phyloP scores from a whole-genome alignment of 2,329 filamentous ascomycete species.

The Fonsecaea pugnacius region DNA sequence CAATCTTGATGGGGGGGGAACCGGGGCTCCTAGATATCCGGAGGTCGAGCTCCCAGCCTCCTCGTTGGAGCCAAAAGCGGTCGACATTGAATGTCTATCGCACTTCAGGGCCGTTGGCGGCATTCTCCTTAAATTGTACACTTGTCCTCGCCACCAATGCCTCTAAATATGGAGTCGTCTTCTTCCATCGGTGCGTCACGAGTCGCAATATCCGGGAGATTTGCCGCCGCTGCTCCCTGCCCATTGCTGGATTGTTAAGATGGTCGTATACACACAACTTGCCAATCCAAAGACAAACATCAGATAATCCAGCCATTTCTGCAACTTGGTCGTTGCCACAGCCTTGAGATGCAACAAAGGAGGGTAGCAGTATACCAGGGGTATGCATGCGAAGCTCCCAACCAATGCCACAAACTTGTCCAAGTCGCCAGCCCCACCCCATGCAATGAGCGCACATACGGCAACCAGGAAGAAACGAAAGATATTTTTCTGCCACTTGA shows the following conservation, averaged over 20 bases:
- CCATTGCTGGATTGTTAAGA: slow-evolving; percentile 86
- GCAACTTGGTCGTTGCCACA: slow-evolving; percentile 70
- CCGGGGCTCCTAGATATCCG: not conserved
- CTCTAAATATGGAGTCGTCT: not conserved
- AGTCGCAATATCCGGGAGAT: slow-evolving; percentile 68
- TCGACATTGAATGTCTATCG: not conserved
- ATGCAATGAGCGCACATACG: slow-evolving; percentile 83
- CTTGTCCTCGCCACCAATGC: not conserved
- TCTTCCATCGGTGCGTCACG: slow-evolving; percentile 13
- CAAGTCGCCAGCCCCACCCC: slow-evolving; percentile 87
- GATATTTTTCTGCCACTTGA: slow-evolving; percentile 99
- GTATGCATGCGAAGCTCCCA: slow-evolving; percentile 96
- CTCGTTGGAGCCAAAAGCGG: not conserved
- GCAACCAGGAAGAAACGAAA: slow-evolving; percentile 94
- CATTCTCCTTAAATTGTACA: not conserved
- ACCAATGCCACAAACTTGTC: slow-evolving; percentile 98
- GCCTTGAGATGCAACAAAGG: slow-evolving; percentile 86
- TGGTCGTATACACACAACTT: slow-evolving; percentile 91
- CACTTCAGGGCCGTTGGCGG: not conserved
- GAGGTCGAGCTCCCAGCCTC: not conserved
- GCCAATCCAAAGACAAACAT: slow-evolving; percentile 81
- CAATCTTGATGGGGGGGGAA: too few relatives aligned
- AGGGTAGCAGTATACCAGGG: slow-evolving; percentile 97
- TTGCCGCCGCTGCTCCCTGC: slow-evolving; percentile 61
- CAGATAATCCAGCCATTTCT: slow-evolving; percentile 72